Evolutionary conservation across 2,329 filamentous ascomycete genomes (phyloP), one percentile per base, ranked within the genome.

Genomic region (Cordyceps pruinosa): DNA sequence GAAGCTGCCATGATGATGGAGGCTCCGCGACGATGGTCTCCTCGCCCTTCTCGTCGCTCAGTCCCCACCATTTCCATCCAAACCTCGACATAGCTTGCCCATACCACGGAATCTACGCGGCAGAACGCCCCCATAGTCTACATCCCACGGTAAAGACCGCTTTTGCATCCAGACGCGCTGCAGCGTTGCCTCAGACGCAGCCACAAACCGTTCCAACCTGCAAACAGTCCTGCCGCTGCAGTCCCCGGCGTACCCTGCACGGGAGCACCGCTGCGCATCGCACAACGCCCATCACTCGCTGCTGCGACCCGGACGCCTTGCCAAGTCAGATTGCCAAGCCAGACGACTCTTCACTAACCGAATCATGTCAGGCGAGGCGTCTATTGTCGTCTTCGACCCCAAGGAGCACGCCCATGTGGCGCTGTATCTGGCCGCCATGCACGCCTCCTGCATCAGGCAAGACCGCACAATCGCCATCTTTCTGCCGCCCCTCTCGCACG

Each of bases 401-500:
- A 66, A 65, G 8, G 66, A 71, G 35, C 79, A 86, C 62, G 65
- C 70, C 28, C 76, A 80, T 63, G 74, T 85, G 23, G 73, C 83
- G 25, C 75, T 78, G 17, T 80, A 81, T 63, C 73, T 86, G 19
- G 82, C 81, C 35, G 75, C 76, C 47, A 73, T 86, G 25, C 83
- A 86, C 62, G 78, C 75, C 58, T 75, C 77, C 15, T 85, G 82
- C 69, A 83, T 87, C 65, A 79, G 77, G 5, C 71, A 77, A 59
- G 82, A 83, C 69, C 73, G 76, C 64, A 79, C 77, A 60, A 75
- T 82, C 35, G 80, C 80, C 26, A 80, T 76, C 5, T 86, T 86
- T 65, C 72, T 83, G 15, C 80, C 81, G n/a, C 83, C 83, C 0
- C 70, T 86, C 34, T 76, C 76, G 48, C 74, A 81, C 65, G 72